phyloP scores from a whole-genome alignment of 192 early-diverging fungal species.

The Coemansia sp. region DNA sequence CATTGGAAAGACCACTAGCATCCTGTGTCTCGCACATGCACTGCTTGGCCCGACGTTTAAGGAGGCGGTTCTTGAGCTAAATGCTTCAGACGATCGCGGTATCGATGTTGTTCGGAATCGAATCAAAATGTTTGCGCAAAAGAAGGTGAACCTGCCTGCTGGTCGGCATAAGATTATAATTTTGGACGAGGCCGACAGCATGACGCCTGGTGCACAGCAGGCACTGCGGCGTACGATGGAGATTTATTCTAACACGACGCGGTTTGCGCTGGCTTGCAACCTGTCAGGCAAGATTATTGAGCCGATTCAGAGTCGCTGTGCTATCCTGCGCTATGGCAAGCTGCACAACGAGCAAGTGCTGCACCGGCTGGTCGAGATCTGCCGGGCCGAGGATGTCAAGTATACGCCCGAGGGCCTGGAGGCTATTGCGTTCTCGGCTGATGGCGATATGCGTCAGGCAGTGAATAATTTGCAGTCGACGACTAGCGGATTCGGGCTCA shows the following conservation, averaged over 20 bases:
- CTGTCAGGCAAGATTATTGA: conserved; percentile 96
- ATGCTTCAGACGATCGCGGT: conserved; percentile 96
- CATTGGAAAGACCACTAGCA: conserved; percentile 97
- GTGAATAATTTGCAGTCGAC: conserved; percentile 96
- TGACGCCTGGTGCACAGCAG: conserved; percentile 96
- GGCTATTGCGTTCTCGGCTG: conserved; percentile 92
- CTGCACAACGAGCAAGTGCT: conserved; percentile 79
- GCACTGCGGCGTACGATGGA: conserved; percentile 98
- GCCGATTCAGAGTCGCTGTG: conserved; percentile 94
- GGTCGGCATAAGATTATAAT: conserved; percentile 89
- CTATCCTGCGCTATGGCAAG: conserved; percentile 82
- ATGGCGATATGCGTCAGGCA: conserved; percentile 98
- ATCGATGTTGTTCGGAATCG: conserved; percentile 95
- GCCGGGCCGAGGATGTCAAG: conserved; percentile 78
- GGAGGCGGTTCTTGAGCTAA: conserved; percentile 94
- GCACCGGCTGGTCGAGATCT: conserved; percentile 79
- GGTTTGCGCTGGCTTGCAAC: conserved; percentile 97
- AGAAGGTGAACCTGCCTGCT: conserved; percentile 90
- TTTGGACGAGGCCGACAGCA: conserved; percentile 98
- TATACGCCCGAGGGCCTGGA: conserved; percentile 86
- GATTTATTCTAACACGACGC: conserved; percentile 90
- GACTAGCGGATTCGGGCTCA: conserved; percentile 77
- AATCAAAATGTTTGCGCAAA: conserved; percentile 99
- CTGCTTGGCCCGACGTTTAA: conserved; percentile 82
- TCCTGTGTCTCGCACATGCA: conserved; percentile 88